Evolutionary conservation across 2,329 filamentous ascomycete genomes (phyloP).

Genomic region (Calonectria crousiana): DNA sequence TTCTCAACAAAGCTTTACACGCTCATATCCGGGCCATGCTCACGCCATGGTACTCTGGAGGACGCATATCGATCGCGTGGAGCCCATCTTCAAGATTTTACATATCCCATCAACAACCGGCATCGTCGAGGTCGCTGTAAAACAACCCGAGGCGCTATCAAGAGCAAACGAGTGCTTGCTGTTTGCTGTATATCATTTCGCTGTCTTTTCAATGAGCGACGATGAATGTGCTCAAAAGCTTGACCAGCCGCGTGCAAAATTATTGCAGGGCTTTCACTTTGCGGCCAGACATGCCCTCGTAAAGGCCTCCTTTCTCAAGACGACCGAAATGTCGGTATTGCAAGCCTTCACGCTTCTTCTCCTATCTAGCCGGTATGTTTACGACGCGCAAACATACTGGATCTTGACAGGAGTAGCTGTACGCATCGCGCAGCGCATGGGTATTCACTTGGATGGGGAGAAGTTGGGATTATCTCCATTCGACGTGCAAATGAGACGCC

Average conservation of each 20-base stretch:
- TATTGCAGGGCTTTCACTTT: conserved; percentile 53
- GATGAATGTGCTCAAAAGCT: conserved; percentile 54
- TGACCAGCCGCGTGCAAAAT: conserved; percentile 48
- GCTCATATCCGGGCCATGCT: conserved; percentile 34
- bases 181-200: conserved; percentile 59
- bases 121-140: conserved; percentile 33
- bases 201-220: conserved; percentile 55
- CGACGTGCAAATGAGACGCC: conserved; percentile 66
- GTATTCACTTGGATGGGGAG: conserved; percentile 61
- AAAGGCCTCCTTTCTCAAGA: conserved; percentile 62
- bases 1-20: not conserved
- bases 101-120: conserved; percentile 41
- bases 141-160: conserved; percentile 34
- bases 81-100: conserved; percentile 41
- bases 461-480: conserved; percentile 51
- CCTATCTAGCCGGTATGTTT: conserved; percentile 50
- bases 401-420: conserved; percentile 61
- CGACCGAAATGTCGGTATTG: conserved; percentile 64
- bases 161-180: conserved; percentile 51
- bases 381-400: conserved; percentile 64
- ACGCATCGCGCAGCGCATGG: conserved; percentile 66
- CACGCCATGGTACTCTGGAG: conserved; percentile 42
- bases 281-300: conserved; percentile 62
- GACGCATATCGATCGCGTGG: conserved; percentile 40
- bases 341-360: conserved; percentile 66